Base-by-base conservation (phyloP, 192 early-diverging fungal species). In the Coemansia erecta region DNA sequence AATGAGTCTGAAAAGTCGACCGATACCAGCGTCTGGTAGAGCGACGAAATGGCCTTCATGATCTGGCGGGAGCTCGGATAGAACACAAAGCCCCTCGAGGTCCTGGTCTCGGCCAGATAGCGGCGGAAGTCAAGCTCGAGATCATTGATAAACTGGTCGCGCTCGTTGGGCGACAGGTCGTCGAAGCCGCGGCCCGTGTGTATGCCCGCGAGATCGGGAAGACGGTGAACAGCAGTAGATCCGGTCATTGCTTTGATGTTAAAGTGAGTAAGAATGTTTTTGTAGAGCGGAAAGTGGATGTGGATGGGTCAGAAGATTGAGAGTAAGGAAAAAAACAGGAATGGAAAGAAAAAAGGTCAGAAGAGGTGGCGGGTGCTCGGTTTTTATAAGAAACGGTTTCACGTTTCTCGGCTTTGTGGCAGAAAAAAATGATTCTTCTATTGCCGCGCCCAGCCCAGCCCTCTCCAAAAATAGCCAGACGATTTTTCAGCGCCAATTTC, bases 21-120 rank as follows among this genome's bases (percentile, higher is more conserved):
- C 11, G 21, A 26, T 1, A 41, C 33, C 13, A 60, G 33, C 4
- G 58, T 60, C 22, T 60, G 58, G 58, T 50, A 50, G 11, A 60
- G 47, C 12, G 45, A 37, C 5, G 58, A 37, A 17, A 60, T 60
- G 15, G 58, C 47, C 42, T 50, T 60, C 58, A 50, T 60, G 58
- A 60, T 60, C 47, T 50, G 58, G 14, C 58, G 45, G 14, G 58
- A 41, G 26, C 28, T 60, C 40, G 58, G 58, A 14, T 60, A 60
- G 35, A 60, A 60, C 9, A 60, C 58, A 46, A 60, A 60, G 9
- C 58, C 58, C 4, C 13, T 28, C 8, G 45, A 35, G 1, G 58
- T 13, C 14, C 47, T 24, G 35, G n/a, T 50, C 3, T 60, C 58
- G 23, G 46, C 47, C 33, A 48, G 15, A 15, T 50, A 60, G 3